phyloP scores from a whole-genome alignment of 805 yeast genomes.

The Komagataella populi region DNA sequence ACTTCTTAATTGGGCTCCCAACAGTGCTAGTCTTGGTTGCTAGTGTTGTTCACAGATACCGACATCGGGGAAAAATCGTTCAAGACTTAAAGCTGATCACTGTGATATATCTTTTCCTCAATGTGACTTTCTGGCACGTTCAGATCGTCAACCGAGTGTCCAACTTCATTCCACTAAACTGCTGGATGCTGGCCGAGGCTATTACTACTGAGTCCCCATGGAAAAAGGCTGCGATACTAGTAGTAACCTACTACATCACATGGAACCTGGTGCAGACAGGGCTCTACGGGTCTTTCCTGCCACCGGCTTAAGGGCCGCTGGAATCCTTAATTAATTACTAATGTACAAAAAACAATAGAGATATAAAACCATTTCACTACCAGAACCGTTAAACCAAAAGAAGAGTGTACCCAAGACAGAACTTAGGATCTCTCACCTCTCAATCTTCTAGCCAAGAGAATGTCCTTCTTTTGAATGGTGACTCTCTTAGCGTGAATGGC shows the following conservation, averaged over 20 bases:
- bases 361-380: neutral
- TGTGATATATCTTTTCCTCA: conserved; percentile 30
- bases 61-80: conserved; percentile 11
- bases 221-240: conserved; percentile 14
- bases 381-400: neutral
- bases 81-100: conserved; percentile 29
- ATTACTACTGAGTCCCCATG: conserved; percentile 7
- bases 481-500: conserved; percentile 99
- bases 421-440: conserved; percentile 87
- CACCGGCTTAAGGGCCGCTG: conserved; percentile 56
- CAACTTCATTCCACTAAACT: conserved; percentile 61
- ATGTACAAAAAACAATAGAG: neutral
- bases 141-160: conserved; percentile 77
- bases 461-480: conserved; percentile 96
- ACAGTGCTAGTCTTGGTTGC: conserved; percentile 28
- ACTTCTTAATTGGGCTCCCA: conserved; percentile 68
- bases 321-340: neutral
- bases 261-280: conserved; percentile 65
- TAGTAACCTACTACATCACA: conserved; percentile 31
- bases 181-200: conserved; percentile 48
- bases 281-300: conserved; percentile 71
- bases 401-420: neutral
- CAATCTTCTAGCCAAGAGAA: conserved; percentile 94
- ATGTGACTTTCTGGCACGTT: conserved; percentile 58
- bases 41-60: conserved; percentile 14